These are phyloP conservation scores for Paraphoma sp. DNA, from an alignment of 2,329 filamentous ascomycete species.

Conservation along the genomic window DNA sequence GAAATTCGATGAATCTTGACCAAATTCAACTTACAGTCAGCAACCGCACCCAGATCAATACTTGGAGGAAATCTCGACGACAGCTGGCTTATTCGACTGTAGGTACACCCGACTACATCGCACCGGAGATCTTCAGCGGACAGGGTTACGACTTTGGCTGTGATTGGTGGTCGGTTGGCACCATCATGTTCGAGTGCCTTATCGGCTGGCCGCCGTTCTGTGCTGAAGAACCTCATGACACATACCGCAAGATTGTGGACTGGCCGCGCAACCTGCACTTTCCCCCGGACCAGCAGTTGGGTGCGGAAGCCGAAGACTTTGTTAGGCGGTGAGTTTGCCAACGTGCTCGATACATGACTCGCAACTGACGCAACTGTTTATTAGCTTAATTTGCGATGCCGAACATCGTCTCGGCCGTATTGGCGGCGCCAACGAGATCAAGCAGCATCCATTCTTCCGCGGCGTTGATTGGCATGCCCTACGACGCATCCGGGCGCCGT, in stretches of 20 bases:
- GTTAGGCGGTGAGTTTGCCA: slow-evolving; percentile 76
- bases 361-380: slow-evolving; percentile 19
- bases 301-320: slow-evolving; percentile 86
- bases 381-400: slow-evolving; percentile 89
- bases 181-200: slow-evolving; percentile 99
- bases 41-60: slow-evolving; percentile 97
- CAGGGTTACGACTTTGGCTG: slow-evolving; percentile 96
- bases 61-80: slow-evolving; percentile 94
- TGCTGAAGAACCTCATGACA: slow-evolving; percentile 95
- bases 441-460: slow-evolving; percentile 92
- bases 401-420: slow-evolving; percentile 87
- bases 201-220: slow-evolving; percentile 99
- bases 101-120: slow-evolving; percentile 97
- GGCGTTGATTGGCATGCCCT: slow-evolving; percentile 95
- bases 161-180: slow-evolving; percentile 99
- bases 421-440: slow-evolving; percentile 88
- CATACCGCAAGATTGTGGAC: slow-evolving; percentile 98
- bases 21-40: slow-evolving; percentile 98
- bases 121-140: slow-evolving; percentile 96
- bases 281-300: slow-evolving; percentile 90
- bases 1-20: slow-evolving; percentile 93
- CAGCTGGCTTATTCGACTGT: slow-evolving; percentile 98
- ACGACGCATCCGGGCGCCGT: slow-evolving; percentile 90
- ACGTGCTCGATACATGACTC: slow-evolving; percentile 14
- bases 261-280: slow-evolving; percentile 97